These are phyloP conservation scores for Eutrema heterophyllum DNA, from an alignment of 345 rosid species.

Conservation along the genomic window DNA sequence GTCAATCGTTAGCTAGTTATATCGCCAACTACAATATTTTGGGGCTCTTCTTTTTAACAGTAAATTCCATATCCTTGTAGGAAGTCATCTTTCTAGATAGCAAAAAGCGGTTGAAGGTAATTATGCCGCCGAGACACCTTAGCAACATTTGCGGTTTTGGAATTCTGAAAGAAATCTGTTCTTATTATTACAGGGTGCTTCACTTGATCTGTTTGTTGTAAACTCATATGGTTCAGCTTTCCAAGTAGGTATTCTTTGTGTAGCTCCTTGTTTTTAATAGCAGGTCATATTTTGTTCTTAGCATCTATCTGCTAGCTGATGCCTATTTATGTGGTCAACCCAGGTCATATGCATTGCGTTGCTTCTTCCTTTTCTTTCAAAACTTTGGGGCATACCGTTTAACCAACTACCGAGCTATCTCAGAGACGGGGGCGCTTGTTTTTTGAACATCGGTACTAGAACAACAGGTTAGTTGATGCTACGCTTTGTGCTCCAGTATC, in stretches of 20 bases:
- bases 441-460: slow-evolving; percentile 62
- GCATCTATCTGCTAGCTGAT: slow-evolving; percentile 14
- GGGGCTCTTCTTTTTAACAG: slow-evolving; percentile 17
- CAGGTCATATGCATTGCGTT: slow-evolving; percentile 78
- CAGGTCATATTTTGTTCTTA: neutral
- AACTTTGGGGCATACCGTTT: slow-evolving; percentile 94
- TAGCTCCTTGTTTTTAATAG: neutral
- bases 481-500: neutral
- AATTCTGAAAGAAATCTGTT: slow-evolving; percentile 8
- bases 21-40: neutral
- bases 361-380: slow-evolving; percentile 86
- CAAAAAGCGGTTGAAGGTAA: slow-evolving; percentile 58
- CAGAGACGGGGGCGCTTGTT: slow-evolving; percentile 88
- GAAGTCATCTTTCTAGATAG: slow-evolving; percentile 75
- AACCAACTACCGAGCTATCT: slow-evolving; percentile 78
- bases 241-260: slow-evolving; percentile 52
- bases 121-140: neutral
- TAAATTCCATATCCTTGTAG: slow-evolving; percentile 37
- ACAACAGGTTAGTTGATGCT: slow-evolving; percentile 53
- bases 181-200: slow-evolving; percentile 59
- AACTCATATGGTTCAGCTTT: slow-evolving; percentile 87
- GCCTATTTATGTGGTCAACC: slow-evolving; percentile 14
- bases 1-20: slow-evolving; percentile 26
- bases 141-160: neutral
- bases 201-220: slow-evolving; percentile 81